These are phyloP conservation scores for Elsinoe australis DNA, from an alignment of 2,329 filamentous ascomycete genomes.

Conservation along the genomic window DNA sequence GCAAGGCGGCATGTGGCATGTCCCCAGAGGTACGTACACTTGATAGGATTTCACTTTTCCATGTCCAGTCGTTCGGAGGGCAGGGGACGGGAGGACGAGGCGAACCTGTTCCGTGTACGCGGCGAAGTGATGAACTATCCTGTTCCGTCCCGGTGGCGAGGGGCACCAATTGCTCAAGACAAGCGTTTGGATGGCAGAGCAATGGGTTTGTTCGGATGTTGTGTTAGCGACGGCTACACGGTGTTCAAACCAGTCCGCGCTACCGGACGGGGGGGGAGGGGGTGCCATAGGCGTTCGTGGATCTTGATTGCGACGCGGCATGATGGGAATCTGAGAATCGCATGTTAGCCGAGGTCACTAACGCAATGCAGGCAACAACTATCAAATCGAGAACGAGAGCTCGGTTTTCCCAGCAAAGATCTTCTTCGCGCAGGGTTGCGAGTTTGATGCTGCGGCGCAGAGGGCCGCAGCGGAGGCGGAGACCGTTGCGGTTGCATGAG, in stretches of 20 bases:
- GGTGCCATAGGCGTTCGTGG: too few species aligned
- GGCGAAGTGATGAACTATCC: constrained; percentile 5
- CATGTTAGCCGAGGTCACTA: too few species aligned
- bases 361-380: constrained; percentile 84
- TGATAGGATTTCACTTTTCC: constrained; percentile 21
- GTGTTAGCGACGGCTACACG: too few species aligned
- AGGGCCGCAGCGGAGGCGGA: constrained; percentile 2
- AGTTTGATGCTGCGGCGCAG: constrained; percentile 30
- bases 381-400: constrained; percentile 78
- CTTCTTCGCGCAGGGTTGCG: constrained; percentile 89
- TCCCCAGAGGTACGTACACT: constrained; percentile 71
- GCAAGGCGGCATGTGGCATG: constrained; percentile 86
- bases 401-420: constrained; percentile 60
- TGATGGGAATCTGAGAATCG: too few species aligned
- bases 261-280: too few species aligned
- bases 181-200: background rate
- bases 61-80: background rate
- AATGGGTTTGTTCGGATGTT: background rate
- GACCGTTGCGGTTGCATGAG: background rate
- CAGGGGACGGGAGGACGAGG: background rate
- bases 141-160: background rate
- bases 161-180: too few species aligned
- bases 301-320: too few species aligned
- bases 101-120: too few species aligned
- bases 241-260: too few species aligned